These are phyloP conservation scores for Sechiopsis laciniata DNA, from an alignment of 306 rosid genomes.

Conservation along the genomic window DNA sequence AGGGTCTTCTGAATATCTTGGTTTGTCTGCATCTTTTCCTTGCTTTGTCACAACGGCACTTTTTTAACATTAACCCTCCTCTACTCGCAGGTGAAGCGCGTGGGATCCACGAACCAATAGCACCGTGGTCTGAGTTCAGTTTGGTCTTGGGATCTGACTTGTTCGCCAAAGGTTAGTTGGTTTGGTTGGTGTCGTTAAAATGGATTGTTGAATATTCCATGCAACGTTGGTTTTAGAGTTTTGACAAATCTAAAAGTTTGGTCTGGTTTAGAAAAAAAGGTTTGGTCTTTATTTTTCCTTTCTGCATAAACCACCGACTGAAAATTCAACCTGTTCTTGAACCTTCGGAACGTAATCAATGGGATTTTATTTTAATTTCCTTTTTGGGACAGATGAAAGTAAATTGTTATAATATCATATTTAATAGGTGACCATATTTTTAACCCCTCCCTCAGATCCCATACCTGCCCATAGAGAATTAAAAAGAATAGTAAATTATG, in stretches of 20 bases:
- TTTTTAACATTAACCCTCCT: background rate
- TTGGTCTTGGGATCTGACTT: too few relatives aligned
- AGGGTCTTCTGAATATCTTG: constrained; percentile 12
- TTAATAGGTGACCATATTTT: too few relatives aligned
- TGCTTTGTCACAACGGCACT: constrained; percentile 17
- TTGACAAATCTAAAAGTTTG: background rate
- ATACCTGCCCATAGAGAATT: too few relatives aligned
- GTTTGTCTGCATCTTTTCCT: background rate
- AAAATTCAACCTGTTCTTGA: too few relatives aligned
- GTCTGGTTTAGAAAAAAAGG: background rate
- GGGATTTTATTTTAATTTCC: too few relatives aligned
- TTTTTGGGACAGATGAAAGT: too few relatives aligned
- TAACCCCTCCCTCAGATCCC: too few relatives aligned
- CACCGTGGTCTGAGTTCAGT: background rate
- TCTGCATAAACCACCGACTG: background rate
- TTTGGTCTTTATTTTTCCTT: background rate
- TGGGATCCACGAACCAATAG: background rate
- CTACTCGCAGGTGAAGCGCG: constrained; percentile 17
- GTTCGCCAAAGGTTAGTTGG: background rate
- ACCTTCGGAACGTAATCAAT: too few relatives aligned
- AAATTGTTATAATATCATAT: too few relatives aligned
- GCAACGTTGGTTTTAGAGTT: background rate
- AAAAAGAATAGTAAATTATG: too few relatives aligned
- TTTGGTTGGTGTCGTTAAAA: constrained; percentile 12
- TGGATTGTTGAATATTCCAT: constrained; percentile 1